Evolutionary conservation across 1,284 basidiomycete genomes (phyloP).

Genomic region (Cutaneotrichosporon cutaneum): DNA sequence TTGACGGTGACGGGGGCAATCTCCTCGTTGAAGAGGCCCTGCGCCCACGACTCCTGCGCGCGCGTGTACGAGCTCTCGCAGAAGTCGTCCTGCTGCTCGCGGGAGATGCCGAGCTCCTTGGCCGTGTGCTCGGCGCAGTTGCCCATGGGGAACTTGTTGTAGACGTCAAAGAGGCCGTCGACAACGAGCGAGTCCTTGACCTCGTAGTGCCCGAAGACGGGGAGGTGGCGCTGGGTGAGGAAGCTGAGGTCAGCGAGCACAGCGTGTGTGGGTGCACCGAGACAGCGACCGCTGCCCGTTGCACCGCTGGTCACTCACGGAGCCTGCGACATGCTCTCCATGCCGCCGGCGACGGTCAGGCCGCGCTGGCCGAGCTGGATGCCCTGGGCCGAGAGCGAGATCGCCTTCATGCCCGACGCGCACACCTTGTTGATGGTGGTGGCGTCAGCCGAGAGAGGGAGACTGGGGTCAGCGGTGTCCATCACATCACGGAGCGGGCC

Average conservation of each 20-base stretch:
- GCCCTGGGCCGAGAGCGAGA: slow-evolving; percentile 88
- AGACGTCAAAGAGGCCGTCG: slow-evolving; percentile 94
- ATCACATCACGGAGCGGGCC: too few species aligned
- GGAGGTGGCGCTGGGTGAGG: slow-evolving; percentile 83
- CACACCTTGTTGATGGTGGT: slow-evolving; percentile 99
- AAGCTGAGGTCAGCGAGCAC: slow-evolving; percentile 62
- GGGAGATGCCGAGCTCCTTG: slow-evolving; percentile 75
- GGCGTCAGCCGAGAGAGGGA: slow-evolving; percentile 82
- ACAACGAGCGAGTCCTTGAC: slow-evolving; percentile 82
- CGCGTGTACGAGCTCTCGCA: slow-evolving; percentile 93
- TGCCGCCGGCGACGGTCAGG: slow-evolving; percentile 90
- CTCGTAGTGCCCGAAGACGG: slow-evolving; percentile 85
- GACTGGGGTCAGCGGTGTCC: slow-evolving; percentile 43
- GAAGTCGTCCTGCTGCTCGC: slow-evolving; percentile 83
- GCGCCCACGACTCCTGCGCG: slow-evolving; percentile 85
- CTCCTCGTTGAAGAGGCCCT: slow-evolving; percentile 73
- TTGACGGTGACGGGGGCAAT: slow-evolving; percentile 56
- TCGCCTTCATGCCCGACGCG: slow-evolving; percentile 90
- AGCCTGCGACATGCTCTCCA: slow-evolving; percentile 97
- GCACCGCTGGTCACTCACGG: slow-evolving; percentile 61
- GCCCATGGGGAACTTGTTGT: slow-evolving; percentile 95
- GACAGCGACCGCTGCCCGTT: slow-evolving; percentile 6
- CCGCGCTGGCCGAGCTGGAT: slow-evolving; percentile 76
- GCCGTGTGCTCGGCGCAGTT: slow-evolving; percentile 90
- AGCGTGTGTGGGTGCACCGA: not conserved